phyloP scores from a whole-genome alignment of 345 rosid genomes.

The Pistacia integerrima region DNA sequence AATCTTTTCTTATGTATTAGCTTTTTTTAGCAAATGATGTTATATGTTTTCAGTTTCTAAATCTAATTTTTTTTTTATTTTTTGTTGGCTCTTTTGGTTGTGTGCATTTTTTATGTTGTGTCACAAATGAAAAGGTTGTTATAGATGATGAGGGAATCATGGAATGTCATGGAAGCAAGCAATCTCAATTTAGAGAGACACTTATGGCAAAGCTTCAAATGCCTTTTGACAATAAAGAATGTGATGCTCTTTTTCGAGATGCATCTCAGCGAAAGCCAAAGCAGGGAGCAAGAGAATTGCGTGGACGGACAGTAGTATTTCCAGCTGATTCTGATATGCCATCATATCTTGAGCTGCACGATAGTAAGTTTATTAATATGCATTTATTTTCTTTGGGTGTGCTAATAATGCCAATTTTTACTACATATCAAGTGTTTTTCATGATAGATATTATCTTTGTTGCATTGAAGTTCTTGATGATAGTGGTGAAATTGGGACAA shows the following conservation, averaged over 20 bases:
- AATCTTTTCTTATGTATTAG: not conserved
- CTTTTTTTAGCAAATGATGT: not conserved
- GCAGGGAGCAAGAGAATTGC: constrained; percentile 25
- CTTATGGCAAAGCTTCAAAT: constrained; percentile 45
- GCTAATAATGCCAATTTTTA: not conserved
- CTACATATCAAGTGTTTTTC: not conserved
- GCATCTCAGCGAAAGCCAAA: constrained; percentile 29
- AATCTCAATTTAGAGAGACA: constrained; percentile 47
- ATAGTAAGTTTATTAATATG: constrained; percentile 37
- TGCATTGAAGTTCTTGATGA: too few species aligned
- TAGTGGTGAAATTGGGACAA: too few species aligned
- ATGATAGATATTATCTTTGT: not conserved
- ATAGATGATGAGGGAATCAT: constrained; percentile 17
- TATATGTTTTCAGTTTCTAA: constrained; percentile 22
- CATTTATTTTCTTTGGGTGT: not conserved
- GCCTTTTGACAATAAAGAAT: constrained; percentile 53
- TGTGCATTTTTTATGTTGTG: constrained; percentile 19
- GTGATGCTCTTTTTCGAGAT: constrained; percentile 24
- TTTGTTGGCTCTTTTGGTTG: constrained; percentile 9
- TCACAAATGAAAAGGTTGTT: constrained; percentile 24
- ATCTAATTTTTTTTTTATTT: not conserved
- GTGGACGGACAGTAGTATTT: constrained; percentile 29
- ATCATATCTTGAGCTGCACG: constrained; percentile 55
- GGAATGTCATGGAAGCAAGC: constrained; percentile 14
- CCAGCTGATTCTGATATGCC: constrained; percentile 8